phyloP scores from a whole-genome alignment of 345 rosid species.

The Arabis hirsuta region DNA sequence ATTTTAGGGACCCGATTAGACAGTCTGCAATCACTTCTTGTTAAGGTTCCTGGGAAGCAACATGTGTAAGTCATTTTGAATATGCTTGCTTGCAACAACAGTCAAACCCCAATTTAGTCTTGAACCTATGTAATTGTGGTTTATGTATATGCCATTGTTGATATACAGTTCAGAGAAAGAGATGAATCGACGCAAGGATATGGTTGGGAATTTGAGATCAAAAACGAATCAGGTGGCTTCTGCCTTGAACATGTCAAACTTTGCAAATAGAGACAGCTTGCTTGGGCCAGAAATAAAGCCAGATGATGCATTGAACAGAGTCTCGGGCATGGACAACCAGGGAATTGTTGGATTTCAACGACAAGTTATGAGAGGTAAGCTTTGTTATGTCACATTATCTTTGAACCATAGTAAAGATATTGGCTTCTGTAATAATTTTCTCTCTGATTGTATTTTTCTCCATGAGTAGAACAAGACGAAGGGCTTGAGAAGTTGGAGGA shows the following conservation, averaged over 20 bases:
- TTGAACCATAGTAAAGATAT: neutral
- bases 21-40: slow-evolving; percentile 72
- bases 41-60: slow-evolving; percentile 78
- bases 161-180: slow-evolving; percentile 83
- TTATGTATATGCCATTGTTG: neutral
- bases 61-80: slow-evolving; percentile 55
- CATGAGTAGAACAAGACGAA: slow-evolving; percentile 89
- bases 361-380: slow-evolving; percentile 85
- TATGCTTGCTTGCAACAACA: neutral
- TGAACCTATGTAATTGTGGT: slow-evolving; percentile 2
- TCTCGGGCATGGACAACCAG: slow-evolving; percentile 75
- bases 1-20: slow-evolving; percentile 89
- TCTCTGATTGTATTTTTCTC: slow-evolving; percentile 4
- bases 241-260: slow-evolving; percentile 84
- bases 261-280: slow-evolving; percentile 83
- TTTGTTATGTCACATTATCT: slow-evolving; percentile 26
- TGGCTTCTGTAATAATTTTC: slow-evolving; percentile 3
- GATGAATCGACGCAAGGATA: slow-evolving; percentile 96
- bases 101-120: neutral
- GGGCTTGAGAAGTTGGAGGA: slow-evolving; percentile 95
- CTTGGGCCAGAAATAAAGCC: slow-evolving; percentile 82
- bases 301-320: slow-evolving; percentile 62
- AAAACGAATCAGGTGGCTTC: slow-evolving; percentile 92
- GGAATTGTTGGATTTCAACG: slow-evolving; percentile 91
- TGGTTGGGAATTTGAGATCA: slow-evolving; percentile 73